Evolutionary conservation across 768 basidiomycete genomes (phyloP).

Genomic region (Trametes sanguinea): DNA sequence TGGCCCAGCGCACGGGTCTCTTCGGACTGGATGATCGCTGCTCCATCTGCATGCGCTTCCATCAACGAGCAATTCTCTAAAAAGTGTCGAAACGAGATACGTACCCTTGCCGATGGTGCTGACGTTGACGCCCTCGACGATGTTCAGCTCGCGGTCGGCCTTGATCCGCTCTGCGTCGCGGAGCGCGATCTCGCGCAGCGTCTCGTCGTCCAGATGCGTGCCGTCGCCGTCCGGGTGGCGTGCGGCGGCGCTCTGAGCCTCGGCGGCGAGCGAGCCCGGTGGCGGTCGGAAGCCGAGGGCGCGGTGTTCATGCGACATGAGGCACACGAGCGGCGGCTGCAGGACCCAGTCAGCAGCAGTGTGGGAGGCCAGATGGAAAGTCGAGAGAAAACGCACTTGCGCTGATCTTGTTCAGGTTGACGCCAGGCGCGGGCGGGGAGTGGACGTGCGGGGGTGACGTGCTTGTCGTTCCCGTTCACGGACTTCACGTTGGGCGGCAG

Average conservation of each 20-base stretch:
- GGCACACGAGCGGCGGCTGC: slow-evolving; percentile 28
- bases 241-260: slow-evolving; percentile 32
- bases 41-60: too few species aligned
- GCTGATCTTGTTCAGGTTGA: slow-evolving; percentile 27
- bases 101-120: slow-evolving; percentile 20
- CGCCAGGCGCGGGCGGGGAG: slow-evolving; percentile 17
- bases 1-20: slow-evolving; percentile 25
- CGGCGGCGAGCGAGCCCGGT: slow-evolving; percentile 33
- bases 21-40: slow-evolving; percentile 17
- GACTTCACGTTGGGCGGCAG: slow-evolving; percentile 5
- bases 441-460: slow-evolving; percentile 3
- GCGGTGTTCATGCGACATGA: slow-evolving; percentile 34
- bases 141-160: slow-evolving; percentile 29
- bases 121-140: slow-evolving; percentile 20
- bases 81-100: neutral
- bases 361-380: too few species aligned
- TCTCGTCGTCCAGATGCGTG: slow-evolving; percentile 22
- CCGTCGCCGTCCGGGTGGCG: slow-evolving; percentile 27
- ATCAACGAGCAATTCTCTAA: too few species aligned
- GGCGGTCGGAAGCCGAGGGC: slow-evolving; percentile 36
- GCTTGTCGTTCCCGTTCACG: slow-evolving; percentile 4
- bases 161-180: slow-evolving; percentile 32
- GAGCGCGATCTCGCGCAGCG: slow-evolving; percentile 27
- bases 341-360: neutral
- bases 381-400: slow-evolving; percentile 12